Conservation (phyloP, 1,284 basidiomycete genomes). For the Nidula niveotomentosa region DNA sequence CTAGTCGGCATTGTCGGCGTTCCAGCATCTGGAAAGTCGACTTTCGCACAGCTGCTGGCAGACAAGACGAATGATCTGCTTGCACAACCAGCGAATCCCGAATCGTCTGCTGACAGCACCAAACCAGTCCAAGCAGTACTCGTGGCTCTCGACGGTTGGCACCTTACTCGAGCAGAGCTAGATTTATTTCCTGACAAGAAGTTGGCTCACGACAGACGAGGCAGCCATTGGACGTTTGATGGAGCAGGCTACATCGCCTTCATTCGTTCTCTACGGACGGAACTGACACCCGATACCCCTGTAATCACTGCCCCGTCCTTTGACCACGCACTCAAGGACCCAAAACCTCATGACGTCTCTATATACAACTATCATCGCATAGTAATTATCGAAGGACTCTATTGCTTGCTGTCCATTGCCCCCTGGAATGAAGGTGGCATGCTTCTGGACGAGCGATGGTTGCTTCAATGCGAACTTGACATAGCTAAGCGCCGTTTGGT, state of each 20-base stretch:
- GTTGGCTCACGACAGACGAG: slow-evolving; percentile 66
- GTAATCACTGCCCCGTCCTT: slow-evolving; percentile 72
- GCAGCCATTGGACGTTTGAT: slow-evolving; percentile 78
- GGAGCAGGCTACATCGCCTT: slow-evolving; percentile 65
- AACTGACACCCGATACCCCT: slow-evolving; percentile 20
- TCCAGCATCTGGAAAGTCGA: slow-evolving; percentile 84
- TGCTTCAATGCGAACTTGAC: slow-evolving; percentile 62
- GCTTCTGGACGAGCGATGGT: slow-evolving; percentile 79
- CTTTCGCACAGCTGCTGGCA: slow-evolving; percentile 60
- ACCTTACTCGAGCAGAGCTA: slow-evolving; percentile 67
- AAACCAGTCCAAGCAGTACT: slow-evolving; percentile 43
- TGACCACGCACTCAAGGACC: slow-evolving; percentile 71
- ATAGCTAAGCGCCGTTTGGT: slow-evolving; percentile 70
- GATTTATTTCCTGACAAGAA: slow-evolving; percentile 69
- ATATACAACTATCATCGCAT: slow-evolving; percentile 70
- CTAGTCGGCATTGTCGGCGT: slow-evolving; percentile 79
- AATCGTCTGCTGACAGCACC: slow-evolving; percentile 2
- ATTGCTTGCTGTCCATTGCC: slow-evolving; percentile 68
- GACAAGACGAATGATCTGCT: slow-evolving; percentile 44
- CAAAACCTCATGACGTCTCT: slow-evolving; percentile 49
- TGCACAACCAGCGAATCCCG: slow-evolving; percentile 2
- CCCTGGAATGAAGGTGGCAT: slow-evolving; percentile 74
- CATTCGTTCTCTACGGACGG: slow-evolving; percentile 48
- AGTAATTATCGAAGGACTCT: slow-evolving; percentile 84
- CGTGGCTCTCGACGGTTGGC: slow-evolving; percentile 87